Evolutionary conservation across 1,284 basidiomycete genomes (phyloP).

Genomic region (Ustilago bromivora): DNA sequence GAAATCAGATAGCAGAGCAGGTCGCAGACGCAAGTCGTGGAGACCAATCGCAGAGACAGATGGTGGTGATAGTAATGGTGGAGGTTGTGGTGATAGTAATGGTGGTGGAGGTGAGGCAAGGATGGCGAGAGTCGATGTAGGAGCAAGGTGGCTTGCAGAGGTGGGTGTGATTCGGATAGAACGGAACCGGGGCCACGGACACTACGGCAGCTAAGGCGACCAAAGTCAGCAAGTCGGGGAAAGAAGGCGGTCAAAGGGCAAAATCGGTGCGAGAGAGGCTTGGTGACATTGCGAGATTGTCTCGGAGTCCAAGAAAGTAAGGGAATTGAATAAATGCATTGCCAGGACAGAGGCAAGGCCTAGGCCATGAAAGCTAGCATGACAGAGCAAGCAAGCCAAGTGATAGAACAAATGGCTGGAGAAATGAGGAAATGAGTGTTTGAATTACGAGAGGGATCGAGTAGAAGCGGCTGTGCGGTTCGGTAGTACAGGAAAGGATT

Average conservation of each 20-base stretch:
- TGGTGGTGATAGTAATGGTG: not conserved
- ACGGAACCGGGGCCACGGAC: slow-evolving; percentile 2
- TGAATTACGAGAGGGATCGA: not conserved
- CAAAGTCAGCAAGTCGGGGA: not conserved
- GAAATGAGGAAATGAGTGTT: too few species aligned
- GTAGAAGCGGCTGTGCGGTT: slow-evolving; percentile 29
- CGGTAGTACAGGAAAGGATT: not conserved
- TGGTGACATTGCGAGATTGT: too few species aligned
- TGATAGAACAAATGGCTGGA: too few species aligned
- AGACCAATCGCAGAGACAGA: not conserved
- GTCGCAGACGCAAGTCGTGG: too few species aligned
- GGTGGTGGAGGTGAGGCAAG: not conserved
- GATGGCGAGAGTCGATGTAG: not conserved
- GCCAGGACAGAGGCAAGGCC: too few species aligned
- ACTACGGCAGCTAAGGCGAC: not conserved
- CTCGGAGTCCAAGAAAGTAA: too few species aligned
- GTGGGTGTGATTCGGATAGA: not conserved
- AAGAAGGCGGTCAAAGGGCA: too few species aligned
- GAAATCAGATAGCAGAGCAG: too few species aligned
- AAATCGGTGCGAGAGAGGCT: too few species aligned
- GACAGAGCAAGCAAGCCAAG: too few species aligned
- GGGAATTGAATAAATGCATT: too few species aligned
- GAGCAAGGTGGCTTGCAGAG: not conserved
- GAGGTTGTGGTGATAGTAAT: not conserved
- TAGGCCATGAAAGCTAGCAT: too few species aligned